Evolutionary conservation across 192 early-diverging fungal genomes (phyloP), one percentile per base, ranked within the genome.

Genomic region (Jimgerdemannia flammicorona): DNA sequence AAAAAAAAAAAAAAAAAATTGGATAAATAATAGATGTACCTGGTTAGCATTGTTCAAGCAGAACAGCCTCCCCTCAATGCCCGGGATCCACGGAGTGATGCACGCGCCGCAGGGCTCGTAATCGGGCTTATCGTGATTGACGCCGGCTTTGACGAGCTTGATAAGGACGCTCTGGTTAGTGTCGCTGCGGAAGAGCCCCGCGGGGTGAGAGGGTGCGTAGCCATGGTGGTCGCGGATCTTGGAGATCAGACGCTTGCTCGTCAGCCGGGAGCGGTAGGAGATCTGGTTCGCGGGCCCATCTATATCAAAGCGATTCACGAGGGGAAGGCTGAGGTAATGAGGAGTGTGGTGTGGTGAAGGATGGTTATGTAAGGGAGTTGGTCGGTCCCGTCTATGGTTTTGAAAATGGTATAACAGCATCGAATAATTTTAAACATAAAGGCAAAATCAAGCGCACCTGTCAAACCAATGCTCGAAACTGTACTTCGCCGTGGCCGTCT

Each of bases 151-250:
- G 40, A 94, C 80, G 67, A 94, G 83, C 76, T 85, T 89, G 68
- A 83, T 85, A 44, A 94, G 81, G 3, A 90, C 82, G 20, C 89
- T 92, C 80, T 92, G 91, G 74, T 94, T 92, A 6, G 89, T 88
- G 63, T 90, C 84, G 1, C 91, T 89, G 65, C 82, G 81, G 77
- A 90, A 94, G 64, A 90, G 80, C 9, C 89, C 88, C 1, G 88
- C 91, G 6, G 93, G 91, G 29, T 90, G 86, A 66, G 78, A 84
- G 66, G 93, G 89, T 11, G 84, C 83, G 64, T 90, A 86, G 42
- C 93, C 93, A 72, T 94, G 93, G 73, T 89, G 87, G 80, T 87
- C 84, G 54, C 90, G 87, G 67, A 94, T 90, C 71, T 91, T 92
- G 18, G 79, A 68, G 29, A 88, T 81, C 39, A 87, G 74, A 44